Evolutionary conservation across 345 rosid species (phyloP), one percentile per base, ranked within the genome.

Genomic region (Punica granatum): DNA sequence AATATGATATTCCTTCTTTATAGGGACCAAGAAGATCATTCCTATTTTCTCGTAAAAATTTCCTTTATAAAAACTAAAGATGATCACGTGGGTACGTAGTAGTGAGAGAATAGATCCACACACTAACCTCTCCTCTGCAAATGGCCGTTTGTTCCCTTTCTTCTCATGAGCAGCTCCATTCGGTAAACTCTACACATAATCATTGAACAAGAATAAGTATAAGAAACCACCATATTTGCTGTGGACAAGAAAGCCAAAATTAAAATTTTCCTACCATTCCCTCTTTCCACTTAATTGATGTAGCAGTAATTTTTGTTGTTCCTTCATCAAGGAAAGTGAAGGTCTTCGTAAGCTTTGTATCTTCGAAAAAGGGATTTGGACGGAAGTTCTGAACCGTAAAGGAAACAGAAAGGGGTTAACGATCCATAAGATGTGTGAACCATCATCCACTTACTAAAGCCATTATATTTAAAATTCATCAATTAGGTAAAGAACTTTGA

Each of bases 271-370:
- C 63, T 76, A 93, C 99, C 92, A 79, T 85, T 69, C 97, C 95
- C 72, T 86, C 92, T 70, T 91, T 93, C 97, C 99, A 93, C 67
- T 83, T 93, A 64, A 91, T 93, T 49, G 84, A 69, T 15, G 99
- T 90, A 26, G 92, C 85, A 63, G 86, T 75, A 71, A 89, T 83
- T 73, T 87, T 83, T 35, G 89, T 93, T 41, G 88, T 82, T 36
- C 90, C 97, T 77, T 94, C 99, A 67, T 90, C 99, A 16, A 78
- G 83, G 85, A 83, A 93, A 72, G 92, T 80, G 68, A 84, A 89
- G 2, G 88, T 83, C 82, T 93, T 91, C 8, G 86, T 86, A 61
- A 94, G 95, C 75, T 86, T 88, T 8, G 81, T 71, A 68, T 94
- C 86, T 65, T 94, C 99, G 73, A 91, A 94, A 75, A 74, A 91